Evolutionary conservation across 306 rosid genomes (phyloP).

Genomic region (Sicyos baderoa): DNA sequence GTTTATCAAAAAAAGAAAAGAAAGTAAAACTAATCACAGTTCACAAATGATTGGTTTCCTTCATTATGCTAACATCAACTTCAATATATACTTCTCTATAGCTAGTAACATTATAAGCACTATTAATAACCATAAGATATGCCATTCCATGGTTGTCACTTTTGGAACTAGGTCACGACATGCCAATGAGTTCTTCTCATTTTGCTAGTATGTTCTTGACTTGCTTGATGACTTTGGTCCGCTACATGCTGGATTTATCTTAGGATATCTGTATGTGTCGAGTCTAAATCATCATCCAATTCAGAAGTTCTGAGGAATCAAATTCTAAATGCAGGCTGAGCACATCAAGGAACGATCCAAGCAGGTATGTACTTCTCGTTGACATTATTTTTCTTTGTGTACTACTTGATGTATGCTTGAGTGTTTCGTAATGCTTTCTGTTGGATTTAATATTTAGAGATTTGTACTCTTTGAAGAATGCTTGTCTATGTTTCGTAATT

Average conservation of each 20-base stretch:
- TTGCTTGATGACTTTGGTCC: constrained; percentile 16
- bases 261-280: constrained; percentile 15
- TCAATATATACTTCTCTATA: neutral
- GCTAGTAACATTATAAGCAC: neutral
- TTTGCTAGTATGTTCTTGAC: constrained; percentile 4
- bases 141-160: constrained; percentile 8
- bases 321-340: constrained; percentile 54
- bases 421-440: neutral
- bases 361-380: constrained; percentile 33
- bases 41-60: constrained; percentile 9
- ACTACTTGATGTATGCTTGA: neutral
- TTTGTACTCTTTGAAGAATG: neutral
- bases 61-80: neutral
- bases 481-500: neutral
- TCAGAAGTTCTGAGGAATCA: constrained; percentile 26
- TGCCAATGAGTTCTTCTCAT: constrained; percentile 10
- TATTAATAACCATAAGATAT: constrained; percentile 3
- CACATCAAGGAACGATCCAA: constrained; percentile 42
- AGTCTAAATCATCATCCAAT: constrained; percentile 21
- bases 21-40: neutral
- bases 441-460: constrained; percentile 13
- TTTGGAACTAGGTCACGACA: neutral
- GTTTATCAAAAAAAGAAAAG: no score
- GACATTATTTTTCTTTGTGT: neutral
- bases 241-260: constrained; percentile 11